These are phyloP conservation scores for Xeromyces bisporus DNA, from an alignment of 495 filamentous ascomycete species.

Conservation along the genomic window DNA sequence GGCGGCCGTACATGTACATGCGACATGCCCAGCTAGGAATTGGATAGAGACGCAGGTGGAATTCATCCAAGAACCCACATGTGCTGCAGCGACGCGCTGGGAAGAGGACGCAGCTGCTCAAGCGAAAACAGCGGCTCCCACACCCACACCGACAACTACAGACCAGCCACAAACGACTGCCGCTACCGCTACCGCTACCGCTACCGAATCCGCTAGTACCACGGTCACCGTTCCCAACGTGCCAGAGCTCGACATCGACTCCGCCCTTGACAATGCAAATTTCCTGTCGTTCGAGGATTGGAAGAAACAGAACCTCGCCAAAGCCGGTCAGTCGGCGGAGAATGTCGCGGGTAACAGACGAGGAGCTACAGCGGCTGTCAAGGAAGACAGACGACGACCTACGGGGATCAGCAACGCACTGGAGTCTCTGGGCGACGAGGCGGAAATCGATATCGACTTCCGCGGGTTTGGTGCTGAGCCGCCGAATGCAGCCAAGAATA, in stretches of 20 bases:
- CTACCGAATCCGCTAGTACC: constrained; percentile 1
- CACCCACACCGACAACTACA: background rate
- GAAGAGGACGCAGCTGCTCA: background rate
- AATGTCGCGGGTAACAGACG: constrained; percentile 37
- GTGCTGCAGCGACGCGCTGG: constrained; percentile 10
- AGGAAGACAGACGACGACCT: constrained; percentile 30
- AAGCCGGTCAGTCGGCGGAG: constrained; percentile 68
- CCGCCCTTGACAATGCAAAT: constrained; percentile 60
- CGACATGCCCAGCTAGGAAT: background rate
- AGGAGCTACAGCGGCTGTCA: constrained; percentile 19
- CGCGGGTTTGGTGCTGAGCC: constrained; percentile 41
- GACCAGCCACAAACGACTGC: constrained; percentile 3
- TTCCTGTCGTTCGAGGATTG: constrained; percentile 98
- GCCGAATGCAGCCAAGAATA: constrained; percentile 19
- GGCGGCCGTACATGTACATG: constrained; percentile 1
- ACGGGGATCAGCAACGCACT: constrained; percentile 45
- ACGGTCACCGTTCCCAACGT: constrained; percentile 7
- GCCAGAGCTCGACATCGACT: constrained; percentile 40
- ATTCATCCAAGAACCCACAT: constrained; percentile 8
- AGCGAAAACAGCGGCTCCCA: background rate
- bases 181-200: constrained; percentile 2
- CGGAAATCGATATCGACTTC: constrained; percentile 84
- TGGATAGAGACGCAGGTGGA: constrained; percentile 1
- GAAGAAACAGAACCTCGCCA: constrained; percentile 86
- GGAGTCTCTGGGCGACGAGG: constrained; percentile 68